Conservation (phyloP, 1,284 basidiomycete genomes). For the Boletus smithii region DNA sequence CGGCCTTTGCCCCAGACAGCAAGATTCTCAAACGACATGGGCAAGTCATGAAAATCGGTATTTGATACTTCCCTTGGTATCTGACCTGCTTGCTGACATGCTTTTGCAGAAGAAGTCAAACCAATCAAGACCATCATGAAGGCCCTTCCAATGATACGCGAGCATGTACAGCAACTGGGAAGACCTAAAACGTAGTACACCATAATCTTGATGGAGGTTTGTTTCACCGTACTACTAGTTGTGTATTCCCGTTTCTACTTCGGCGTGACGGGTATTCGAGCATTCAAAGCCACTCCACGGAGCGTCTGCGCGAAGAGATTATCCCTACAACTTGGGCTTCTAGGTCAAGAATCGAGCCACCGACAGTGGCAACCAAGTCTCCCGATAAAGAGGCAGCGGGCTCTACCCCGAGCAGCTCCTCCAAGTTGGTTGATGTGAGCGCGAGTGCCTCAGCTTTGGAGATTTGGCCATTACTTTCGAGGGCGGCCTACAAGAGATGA, state of each 20-base stretch:
- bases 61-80: neutral
- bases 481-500: constrained; percentile 20
- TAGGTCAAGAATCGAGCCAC: constrained; percentile 39
- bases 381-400: constrained; percentile 21
- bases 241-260: constrained; percentile 10
- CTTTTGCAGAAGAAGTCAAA: constrained; percentile 51
- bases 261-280: neutral
- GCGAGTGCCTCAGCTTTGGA: constrained; percentile 31
- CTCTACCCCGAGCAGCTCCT: constrained; percentile 53
- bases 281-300: constrained; percentile 31
- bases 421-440: constrained; percentile 37
- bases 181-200: constrained; percentile 13
- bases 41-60: constrained; percentile 56
- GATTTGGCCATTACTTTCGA: constrained; percentile 25
- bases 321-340: constrained; percentile 48
- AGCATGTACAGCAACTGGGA: constrained; percentile 42
- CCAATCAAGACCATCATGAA: constrained; percentile 59
- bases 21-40: constrained; percentile 61
- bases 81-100: neutral
- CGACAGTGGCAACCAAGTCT: constrained; percentile 53
- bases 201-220: constrained; percentile 2
- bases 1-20: constrained; percentile 45
- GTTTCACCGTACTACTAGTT: constrained; percentile 4
- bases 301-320: constrained; percentile 37
- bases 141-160: constrained; percentile 58